Evolutionary conservation across 495 filamentous ascomycete genomes (phyloP), one percentile per base, ranked within the genome.

Genomic region (Physcia stellaris): DNA sequence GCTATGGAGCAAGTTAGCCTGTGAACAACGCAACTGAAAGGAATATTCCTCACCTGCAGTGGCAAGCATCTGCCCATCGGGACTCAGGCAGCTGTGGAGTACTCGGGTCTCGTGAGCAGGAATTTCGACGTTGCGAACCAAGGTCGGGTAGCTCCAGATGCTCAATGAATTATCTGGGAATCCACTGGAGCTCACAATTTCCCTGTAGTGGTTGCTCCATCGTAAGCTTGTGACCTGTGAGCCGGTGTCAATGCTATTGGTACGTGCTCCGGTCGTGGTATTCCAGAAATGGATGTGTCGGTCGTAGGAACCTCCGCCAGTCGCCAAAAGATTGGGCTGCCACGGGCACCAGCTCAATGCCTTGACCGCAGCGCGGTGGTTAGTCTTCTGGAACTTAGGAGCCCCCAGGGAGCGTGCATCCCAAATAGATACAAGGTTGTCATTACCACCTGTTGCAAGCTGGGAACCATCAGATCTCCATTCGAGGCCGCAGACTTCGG

Each of bases 201-300:
- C 90, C 43, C 88, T 85, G 70, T 99, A 94, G 59, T 83, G 78
- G 39, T 86, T 83, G 66, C 80, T 86, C 92, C 92, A 99, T 39
- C 86, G 76, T 22, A 99, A 71, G 45, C 79, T 85, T 46, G 90
- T 99, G 23, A 99, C 90, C 59, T 96, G 90, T 19, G 84, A 92
- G 33, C 90, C 92, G 15, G 90, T 94, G 54, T 95, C 88, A 62
- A 99, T 94, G 70, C 83, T 90, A 75, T 99, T 99, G 58, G 88
- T 88, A 38, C 90, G 79, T 19, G 90, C 90, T 41, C 90, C 90
- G 6, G 90, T 92, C 12, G 90, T 96, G 32, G 83, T 84, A 68
- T 99, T 99, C 90, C 90, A 99, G 75, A 96, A 99, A 62, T 96
- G 92, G 57, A 99, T 99, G 63, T 95, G 81, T 47, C 85, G 78